These are phyloP conservation scores for Sordaria brevicollis DNA, from an alignment of 495 filamentous ascomycete species.

Conservation along the genomic window DNA sequence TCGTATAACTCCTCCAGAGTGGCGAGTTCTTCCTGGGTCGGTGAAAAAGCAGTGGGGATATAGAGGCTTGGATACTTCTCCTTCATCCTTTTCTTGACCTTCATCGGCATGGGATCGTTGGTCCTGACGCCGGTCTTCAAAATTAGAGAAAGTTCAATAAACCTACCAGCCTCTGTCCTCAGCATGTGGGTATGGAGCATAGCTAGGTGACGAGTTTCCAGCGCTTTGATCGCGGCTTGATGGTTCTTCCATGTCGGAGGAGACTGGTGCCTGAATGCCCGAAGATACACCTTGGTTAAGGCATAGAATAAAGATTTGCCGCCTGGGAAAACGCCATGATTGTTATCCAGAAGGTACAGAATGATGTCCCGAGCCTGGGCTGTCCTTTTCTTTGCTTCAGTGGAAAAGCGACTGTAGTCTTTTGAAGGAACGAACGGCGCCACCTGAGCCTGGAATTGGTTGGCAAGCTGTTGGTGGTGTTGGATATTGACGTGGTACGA, in stretches of 20 bases:
- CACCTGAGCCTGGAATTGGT: not conserved
- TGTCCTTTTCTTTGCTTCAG: slow-evolving; percentile 16
- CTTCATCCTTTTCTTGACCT: slow-evolving; percentile 30
- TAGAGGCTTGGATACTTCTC: slow-evolving; percentile 32
- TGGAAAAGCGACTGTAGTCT: slow-evolving; percentile 14
- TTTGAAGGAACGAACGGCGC: slow-evolving; percentile 11
- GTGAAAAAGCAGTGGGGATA: slow-evolving; percentile 33
- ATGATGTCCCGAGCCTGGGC: slow-evolving; percentile 48
- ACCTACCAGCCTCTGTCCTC: slow-evolving; percentile 13
- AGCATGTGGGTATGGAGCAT: slow-evolving; percentile 21
- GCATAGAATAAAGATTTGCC: slow-evolving; percentile 63
- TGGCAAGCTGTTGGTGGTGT: not conserved
- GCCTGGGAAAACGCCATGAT: slow-evolving; percentile 63
- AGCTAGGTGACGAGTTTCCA: slow-evolving; percentile 15
- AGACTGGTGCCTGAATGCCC: slow-evolving; percentile 30
- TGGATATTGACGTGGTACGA: not conserved
- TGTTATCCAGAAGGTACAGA: slow-evolving; percentile 55
- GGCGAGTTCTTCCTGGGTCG: slow-evolving; percentile 24
- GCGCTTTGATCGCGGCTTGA: slow-evolving; percentile 36
- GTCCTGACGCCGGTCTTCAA: slow-evolving; percentile 18
- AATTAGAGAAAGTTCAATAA: slow-evolving; percentile 14
- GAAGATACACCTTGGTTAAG: slow-evolving; percentile 50
- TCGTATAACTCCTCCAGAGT: slow-evolving; percentile 16
- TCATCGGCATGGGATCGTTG: slow-evolving; percentile 5
- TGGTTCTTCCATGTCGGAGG: slow-evolving; percentile 27